Conservation (phyloP, 768 basidiomycete species). For the Vararia minispora region DNA sequence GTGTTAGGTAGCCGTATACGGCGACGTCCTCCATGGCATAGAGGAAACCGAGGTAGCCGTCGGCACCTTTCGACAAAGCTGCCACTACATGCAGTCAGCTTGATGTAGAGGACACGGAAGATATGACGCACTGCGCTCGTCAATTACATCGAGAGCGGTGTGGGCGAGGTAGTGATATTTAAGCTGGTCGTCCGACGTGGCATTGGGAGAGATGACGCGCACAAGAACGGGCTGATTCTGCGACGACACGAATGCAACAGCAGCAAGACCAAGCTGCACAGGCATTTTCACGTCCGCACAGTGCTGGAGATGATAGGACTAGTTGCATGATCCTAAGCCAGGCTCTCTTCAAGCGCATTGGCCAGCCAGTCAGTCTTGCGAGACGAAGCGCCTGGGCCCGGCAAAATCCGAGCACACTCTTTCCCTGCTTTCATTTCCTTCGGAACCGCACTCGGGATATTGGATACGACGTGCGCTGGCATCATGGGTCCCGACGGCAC, state of each 20-base stretch:
- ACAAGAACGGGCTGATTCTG: slow-evolving; percentile 77
- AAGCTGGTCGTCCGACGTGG: slow-evolving; percentile 45
- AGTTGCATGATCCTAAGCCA: neutral
- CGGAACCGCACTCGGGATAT: no score
- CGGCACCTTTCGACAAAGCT: slow-evolving; percentile 43
- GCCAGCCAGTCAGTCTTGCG: no score
- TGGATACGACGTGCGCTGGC: no score
- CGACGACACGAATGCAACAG: slow-evolving; percentile 77
- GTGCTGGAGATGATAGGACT: neutral
- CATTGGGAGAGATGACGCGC: slow-evolving; percentile 57
- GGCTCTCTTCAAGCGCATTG: no score
- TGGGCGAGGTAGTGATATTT: slow-evolving; percentile 91
- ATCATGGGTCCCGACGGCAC: slow-evolving; percentile 2
- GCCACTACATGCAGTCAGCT: slow-evolving; percentile 20
- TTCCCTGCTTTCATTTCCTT: no score
- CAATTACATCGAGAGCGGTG: slow-evolving; percentile 82
- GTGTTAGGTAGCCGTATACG: slow-evolving; percentile 86
- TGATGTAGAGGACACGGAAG: slow-evolving; percentile 3
- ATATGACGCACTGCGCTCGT: slow-evolving; percentile 66
- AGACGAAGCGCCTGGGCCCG: no score
- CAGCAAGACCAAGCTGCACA: slow-evolving; percentile 58
- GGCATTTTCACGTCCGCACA: slow-evolving; percentile 34
- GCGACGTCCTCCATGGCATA: slow-evolving; percentile 91
- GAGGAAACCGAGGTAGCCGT: slow-evolving; percentile 77
- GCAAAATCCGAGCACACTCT: no score